Base-by-base conservation (phyloP, 202 grass and related monocot species). In the Musa balbisiana region DNA sequence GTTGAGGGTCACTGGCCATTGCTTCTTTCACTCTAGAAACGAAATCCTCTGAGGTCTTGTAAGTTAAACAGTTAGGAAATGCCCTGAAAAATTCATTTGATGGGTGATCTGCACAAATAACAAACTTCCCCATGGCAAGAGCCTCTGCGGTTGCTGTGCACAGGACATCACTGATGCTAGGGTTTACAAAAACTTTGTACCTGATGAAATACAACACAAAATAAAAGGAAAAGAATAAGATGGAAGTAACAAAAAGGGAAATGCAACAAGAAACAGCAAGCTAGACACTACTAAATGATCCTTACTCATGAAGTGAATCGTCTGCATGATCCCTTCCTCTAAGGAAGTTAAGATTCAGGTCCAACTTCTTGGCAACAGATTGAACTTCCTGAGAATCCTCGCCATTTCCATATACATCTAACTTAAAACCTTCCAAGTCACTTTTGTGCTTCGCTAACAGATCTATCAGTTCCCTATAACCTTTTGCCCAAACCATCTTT, bases 401-500 rank as follows among this genome's bases (percentile, higher is more conserved):
- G 6, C 89, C 89, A 55, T 88, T 92, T 75, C 92, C 92, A 82
- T 90, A 92, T 53, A 87, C 81, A 69, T 96, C 92, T 80, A 96
- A 55, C 68, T 84, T 78, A 67, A 96, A 90, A 29, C 78, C 84
- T 65, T 79, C 78, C 82, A 96, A 80, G 13, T 87, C 87, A 65
- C 22, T 82, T 87, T 88, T 92, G 75, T 90, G 85, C 78, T 90
- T 88, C 19, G 78, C 81, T 80, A 92, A 76, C 63, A 96, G 85
- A 88, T 96, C 92, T 53, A 92, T 88, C 64, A 96, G 68, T 82
- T 96, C 92, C 82, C 65, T 88, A 24, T 96, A 96, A 27, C 92
- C 89, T 92, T 96, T 96, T 51, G 92, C 92, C 92, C 92, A 96
- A 58, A 96, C 87, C 92, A 96, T 92, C 80, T 96, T 96, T 79